Conservation (phyloP, 495 filamentous ascomycete species). For the Talaromyces liani region DNA sequence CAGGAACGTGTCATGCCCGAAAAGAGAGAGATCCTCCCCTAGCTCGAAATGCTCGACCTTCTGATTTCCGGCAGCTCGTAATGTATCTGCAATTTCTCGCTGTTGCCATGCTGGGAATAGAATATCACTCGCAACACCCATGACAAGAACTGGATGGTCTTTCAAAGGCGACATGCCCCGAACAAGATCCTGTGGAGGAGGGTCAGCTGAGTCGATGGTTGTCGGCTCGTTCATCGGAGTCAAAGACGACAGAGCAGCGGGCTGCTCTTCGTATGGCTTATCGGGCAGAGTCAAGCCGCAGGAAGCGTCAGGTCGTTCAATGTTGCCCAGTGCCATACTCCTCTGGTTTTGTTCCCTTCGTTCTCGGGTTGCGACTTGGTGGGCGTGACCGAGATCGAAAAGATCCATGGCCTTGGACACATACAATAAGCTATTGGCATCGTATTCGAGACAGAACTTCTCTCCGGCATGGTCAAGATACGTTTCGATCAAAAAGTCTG, state of each 20-base stretch:
- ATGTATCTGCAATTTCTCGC: slow-evolving; percentile 81
- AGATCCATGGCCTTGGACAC: slow-evolving; percentile 99
- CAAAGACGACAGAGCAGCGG: slow-evolving; percentile 30
- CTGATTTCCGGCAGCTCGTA: slow-evolving; percentile 67
- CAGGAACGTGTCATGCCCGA: slow-evolving; percentile 95
- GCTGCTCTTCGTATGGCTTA: slow-evolving; percentile 76
- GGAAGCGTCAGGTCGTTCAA: slow-evolving; percentile 27
- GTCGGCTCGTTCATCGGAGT: slow-evolving; percentile 11
- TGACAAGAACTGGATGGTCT: slow-evolving; percentile 72
- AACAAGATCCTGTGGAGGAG: slow-evolving; percentile 71
- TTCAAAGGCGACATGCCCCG: slow-evolving; percentile 62
- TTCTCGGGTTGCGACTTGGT: slow-evolving; percentile 45
- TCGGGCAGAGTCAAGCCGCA: slow-evolving; percentile 86
- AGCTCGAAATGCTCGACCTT: slow-evolving; percentile 82
- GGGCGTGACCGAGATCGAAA: slow-evolving; percentile 77
- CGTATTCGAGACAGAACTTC: slow-evolving; percentile 98
- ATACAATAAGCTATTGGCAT: slow-evolving; percentile 93
- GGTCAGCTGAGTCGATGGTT: slow-evolving; percentile 14
- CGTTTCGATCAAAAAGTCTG: slow-evolving; percentile 96
- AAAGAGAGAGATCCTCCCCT: slow-evolving; percentile 84
- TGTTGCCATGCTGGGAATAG: slow-evolving; percentile 99
- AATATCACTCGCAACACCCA: slow-evolving; percentile 94
- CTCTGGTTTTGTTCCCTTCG: slow-evolving; percentile 42
- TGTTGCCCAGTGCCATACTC: slow-evolving; percentile 34
- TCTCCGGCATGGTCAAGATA: slow-evolving; percentile 98